A percentile compares a stretch with the other conserved stretches of the same genome.
Evolutionary conservation across 192 early-diverging fungal genomes (phyloP).

Genomic region (Backusella liffmaniae): DNA sequence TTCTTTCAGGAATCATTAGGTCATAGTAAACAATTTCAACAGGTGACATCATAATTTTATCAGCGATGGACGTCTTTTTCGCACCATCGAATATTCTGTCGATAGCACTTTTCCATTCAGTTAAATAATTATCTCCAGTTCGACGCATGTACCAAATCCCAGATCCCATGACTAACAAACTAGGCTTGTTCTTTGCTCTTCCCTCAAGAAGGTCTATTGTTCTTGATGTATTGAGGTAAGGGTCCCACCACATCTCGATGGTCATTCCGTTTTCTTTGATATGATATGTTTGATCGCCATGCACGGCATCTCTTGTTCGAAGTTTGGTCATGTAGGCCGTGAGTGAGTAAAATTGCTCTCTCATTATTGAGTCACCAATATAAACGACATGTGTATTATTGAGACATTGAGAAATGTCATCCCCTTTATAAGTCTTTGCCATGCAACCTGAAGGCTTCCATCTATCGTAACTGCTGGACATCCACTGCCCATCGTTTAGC

Average conservation of each 20-base stretch:
- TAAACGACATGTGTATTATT: conserved; percentile 48
- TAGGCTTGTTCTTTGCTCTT: conserved; percentile 20
- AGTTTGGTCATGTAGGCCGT: conserved; percentile 42
- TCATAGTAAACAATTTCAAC: conserved; percentile 44
- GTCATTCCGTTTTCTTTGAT: conserved; percentile 32
- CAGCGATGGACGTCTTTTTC: conserved; percentile 31
- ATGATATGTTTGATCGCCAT: conserved; percentile 1
- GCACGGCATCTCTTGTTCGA: conserved; percentile 29
- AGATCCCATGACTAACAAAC: conserved; percentile 47
- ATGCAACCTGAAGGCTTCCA: conserved; percentile 67
- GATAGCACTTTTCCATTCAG: conserved; percentile 45
- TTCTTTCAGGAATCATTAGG: conserved; percentile 47
- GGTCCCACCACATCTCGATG: conserved; percentile 74
- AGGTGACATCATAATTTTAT: conserved; percentile 34
- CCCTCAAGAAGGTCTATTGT: conserved; percentile 28
- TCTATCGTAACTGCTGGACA: conserved; percentile 32
- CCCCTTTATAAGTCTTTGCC: conserved; percentile 47
- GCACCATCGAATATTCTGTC: conserved; percentile 35
- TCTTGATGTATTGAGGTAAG: conserved; percentile 52
- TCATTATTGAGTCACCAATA: conserved; percentile 70
- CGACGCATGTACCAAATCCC: conserved; percentile 71
- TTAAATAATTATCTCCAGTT: conserved; percentile 38
- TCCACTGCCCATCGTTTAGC: conserved; percentile 55
- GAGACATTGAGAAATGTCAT: conserved; percentile 49
- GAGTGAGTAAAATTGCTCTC: conserved; percentile 60